These are phyloP conservation scores for Friedmanniomyces simplex DNA, from an alignment of 495 filamentous ascomycete genomes.

Conservation along the genomic window DNA sequence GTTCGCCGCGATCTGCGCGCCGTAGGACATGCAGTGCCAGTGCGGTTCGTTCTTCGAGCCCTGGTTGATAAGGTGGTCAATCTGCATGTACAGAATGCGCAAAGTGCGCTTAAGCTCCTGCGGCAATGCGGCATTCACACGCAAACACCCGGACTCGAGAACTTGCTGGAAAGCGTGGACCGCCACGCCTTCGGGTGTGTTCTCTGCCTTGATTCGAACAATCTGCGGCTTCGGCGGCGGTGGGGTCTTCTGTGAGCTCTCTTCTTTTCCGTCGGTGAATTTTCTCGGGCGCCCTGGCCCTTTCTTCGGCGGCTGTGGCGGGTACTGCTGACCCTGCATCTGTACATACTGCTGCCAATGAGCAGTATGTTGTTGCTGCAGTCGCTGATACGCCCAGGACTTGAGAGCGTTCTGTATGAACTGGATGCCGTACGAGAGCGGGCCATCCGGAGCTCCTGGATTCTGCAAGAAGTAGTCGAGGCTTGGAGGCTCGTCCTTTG, in stretches of 20 bases:
- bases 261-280: conserved; percentile 3
- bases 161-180: conserved; percentile 15
- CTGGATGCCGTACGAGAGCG: conserved; percentile 18
- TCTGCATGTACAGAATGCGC: conserved; percentile 17
- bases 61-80: conserved; percentile 21
- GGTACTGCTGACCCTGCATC: neutral
- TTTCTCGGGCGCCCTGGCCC: conserved; percentile 11
- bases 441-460: conserved; percentile 4
- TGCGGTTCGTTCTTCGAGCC: conserved; percentile 2
- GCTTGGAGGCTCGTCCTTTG: neutral
- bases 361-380: neutral
- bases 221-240: neutral
- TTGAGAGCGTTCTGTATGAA: conserved; percentile 21
- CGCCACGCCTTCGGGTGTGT: conserved; percentile 6
- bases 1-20: conserved; percentile 19
- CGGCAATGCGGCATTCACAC: conserved; percentile 12
- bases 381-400: conserved; percentile 13
- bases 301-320: neutral
- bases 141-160: conserved; percentile 8
- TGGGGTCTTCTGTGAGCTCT: neutral
- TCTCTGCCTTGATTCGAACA: neutral
- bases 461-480: neutral
- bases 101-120: conserved; percentile 7
- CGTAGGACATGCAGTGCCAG: conserved; percentile 18
- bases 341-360: neutral